These are phyloP conservation scores for Mrakia hoshinonis DNA, from an alignment of 768 basidiomycete genomes.

Conservation along the genomic window DNA sequence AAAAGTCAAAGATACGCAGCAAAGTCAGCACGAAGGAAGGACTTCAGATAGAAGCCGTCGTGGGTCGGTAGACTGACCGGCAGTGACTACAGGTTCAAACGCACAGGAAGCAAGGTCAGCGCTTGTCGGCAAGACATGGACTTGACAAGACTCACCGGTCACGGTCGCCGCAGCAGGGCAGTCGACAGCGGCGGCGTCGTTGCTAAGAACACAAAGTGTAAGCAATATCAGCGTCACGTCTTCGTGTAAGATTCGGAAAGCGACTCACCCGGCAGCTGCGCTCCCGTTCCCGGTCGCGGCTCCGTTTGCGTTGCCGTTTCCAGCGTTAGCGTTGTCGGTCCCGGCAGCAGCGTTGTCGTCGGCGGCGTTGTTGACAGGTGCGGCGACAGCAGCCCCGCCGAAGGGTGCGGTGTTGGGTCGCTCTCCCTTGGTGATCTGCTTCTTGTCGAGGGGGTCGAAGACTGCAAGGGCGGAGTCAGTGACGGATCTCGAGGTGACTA, in stretches of 20 bases:
- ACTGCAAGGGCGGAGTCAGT: neutral
- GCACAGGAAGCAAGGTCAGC: neutral
- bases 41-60: neutral
- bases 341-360: neutral
- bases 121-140: too few relatives aligned
- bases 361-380: neutral
- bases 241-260: too few relatives aligned
- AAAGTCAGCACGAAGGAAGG: neutral
- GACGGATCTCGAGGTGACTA: neutral
- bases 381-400: neutral
- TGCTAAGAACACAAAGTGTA: neutral
- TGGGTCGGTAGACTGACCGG: neutral
- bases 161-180: neutral
- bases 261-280: too few relatives aligned
- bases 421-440: neutral
- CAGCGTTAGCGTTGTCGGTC: neutral
- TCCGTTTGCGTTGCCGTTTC: neutral
- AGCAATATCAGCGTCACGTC: too few relatives aligned
- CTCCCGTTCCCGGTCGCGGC: too few relatives aligned
- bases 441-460: constrained; percentile 11
- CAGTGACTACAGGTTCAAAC: neutral
- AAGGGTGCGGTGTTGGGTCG: constrained; percentile 10
- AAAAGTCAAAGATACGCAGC: neutral
- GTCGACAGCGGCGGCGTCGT: neutral
- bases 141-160: too few relatives aligned